These are phyloP conservation scores for Colletotrichum nymphaeae DNA, from an alignment of 2,329 filamentous ascomycete genomes.

Conservation along the genomic window DNA sequence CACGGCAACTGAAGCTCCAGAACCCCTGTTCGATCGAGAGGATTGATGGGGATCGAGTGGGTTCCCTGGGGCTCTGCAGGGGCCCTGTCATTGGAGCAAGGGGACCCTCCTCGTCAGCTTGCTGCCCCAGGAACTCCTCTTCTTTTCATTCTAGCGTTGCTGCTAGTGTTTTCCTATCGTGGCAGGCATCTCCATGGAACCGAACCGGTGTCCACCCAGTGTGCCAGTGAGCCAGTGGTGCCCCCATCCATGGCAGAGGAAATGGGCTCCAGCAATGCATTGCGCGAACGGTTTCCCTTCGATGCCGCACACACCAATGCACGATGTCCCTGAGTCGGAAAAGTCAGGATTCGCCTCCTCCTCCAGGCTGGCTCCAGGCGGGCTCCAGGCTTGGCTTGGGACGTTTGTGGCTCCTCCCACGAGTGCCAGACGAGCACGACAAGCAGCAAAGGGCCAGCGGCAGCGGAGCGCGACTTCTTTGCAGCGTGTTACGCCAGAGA, in stretches of 20 bases:
- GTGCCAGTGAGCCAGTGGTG: neutral
- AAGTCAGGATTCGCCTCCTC: neutral
- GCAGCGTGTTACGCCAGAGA: constrained; percentile 6
- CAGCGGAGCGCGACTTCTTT: constrained; percentile 1
- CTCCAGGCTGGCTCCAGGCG: neutral
- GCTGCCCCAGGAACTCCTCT: constrained; percentile 24
- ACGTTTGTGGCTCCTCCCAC: neutral
- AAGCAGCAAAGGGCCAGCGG: neutral
- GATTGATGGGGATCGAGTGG: constrained; percentile 35
- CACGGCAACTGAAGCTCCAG: constrained; percentile 33
- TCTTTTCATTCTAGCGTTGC: constrained; percentile 16
- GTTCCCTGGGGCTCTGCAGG: constrained; percentile 35
- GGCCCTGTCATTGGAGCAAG: constrained; percentile 25
- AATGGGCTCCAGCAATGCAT: constrained; percentile 16
- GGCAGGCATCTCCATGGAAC: constrained; percentile 31
- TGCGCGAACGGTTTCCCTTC: constrained; percentile 28
- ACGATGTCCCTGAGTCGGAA: constrained; percentile 15
- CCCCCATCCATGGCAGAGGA: neutral
- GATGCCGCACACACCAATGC: neutral
- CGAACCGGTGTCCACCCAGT: neutral
- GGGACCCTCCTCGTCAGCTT: constrained; percentile 22
- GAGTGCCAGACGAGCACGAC: neutral
- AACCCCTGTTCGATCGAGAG: constrained; percentile 31
- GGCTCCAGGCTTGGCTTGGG: neutral
- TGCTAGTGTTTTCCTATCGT: constrained; percentile 16